Evolutionary conservation across 1,284 basidiomycete genomes (phyloP).

Genomic region (Trichosporon inkin): DNA sequence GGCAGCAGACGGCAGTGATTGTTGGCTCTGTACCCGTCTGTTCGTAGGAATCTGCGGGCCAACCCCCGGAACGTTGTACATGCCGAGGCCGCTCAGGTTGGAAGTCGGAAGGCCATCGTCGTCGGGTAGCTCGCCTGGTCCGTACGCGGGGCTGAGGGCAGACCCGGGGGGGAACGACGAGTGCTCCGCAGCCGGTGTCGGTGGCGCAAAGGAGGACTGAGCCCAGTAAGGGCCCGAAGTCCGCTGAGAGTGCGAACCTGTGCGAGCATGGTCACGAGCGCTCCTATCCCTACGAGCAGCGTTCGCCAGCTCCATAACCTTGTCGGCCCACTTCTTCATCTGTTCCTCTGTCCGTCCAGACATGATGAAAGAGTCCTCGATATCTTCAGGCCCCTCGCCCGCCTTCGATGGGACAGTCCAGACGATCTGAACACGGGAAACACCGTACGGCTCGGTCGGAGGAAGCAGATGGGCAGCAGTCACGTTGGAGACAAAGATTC

Average conservation of each 20-base stretch:
- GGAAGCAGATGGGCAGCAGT: slow-evolving; percentile 57
- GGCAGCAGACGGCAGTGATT: slow-evolving; percentile 58
- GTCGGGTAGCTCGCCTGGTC: slow-evolving; percentile 17
- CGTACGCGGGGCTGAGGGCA: not conserved
- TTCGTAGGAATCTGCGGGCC: slow-evolving; percentile 44
- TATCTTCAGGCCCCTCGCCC: slow-evolving; percentile 24
- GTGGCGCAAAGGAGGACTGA: slow-evolving; percentile 39
- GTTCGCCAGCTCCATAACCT: slow-evolving; percentile 80
- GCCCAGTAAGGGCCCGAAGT: slow-evolving; percentile 23
- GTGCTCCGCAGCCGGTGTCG: slow-evolving; percentile 38
- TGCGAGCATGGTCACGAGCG: slow-evolving; percentile 52
- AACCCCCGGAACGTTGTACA: slow-evolving; percentile 50
- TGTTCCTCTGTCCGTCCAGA: slow-evolving; percentile 91
- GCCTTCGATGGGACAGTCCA: slow-evolving; percentile 41
- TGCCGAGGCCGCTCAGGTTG: slow-evolving; percentile 54
- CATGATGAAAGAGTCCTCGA: slow-evolving; percentile 83
- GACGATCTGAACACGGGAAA: slow-evolving; percentile 35
- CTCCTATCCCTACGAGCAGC: slow-evolving; percentile 44
- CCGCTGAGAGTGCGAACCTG: slow-evolving; percentile 30
- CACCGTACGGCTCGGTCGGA: slow-evolving; percentile 36
- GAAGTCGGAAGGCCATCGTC: slow-evolving; percentile 29
- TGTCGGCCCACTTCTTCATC: slow-evolving; percentile 83
- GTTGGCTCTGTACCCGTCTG: slow-evolving; percentile 56
- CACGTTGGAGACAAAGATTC: slow-evolving; percentile 96
- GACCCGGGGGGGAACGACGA: slow-evolving; percentile 25